A percentile compares a stretch with the other conserved stretches of the same genome.
Conservation (phyloP, 148 eudicot genomes). For the Rhododendron ovatum region DNA sequence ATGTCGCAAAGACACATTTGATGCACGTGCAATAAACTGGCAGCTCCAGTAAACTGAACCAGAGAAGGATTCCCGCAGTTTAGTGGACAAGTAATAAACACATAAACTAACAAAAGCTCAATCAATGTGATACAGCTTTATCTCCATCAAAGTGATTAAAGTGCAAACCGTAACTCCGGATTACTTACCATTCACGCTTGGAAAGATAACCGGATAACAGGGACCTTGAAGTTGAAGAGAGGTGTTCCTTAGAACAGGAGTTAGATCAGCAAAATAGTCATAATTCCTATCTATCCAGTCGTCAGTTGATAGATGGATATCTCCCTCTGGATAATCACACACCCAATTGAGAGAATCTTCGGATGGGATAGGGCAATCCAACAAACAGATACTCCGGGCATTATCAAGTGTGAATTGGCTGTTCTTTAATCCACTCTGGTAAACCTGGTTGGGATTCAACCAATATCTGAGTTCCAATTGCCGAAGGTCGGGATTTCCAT, state of each 20-base stretch:
- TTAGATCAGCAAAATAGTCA: constrained; percentile 85
- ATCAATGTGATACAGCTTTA: neutral
- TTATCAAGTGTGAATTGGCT: constrained; percentile 56
- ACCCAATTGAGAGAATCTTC: constrained; percentile 92
- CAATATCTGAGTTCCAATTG: constrained; percentile 84
- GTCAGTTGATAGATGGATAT: constrained; percentile 56
- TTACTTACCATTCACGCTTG: constrained; percentile 81
- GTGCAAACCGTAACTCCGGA: neutral
- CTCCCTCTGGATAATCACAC: constrained; percentile 97
- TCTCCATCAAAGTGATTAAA: neutral
- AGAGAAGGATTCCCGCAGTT: neutral
- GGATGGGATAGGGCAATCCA: constrained; percentile 92
- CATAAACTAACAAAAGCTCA: neutral
- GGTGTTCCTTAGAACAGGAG: constrained; percentile 82
- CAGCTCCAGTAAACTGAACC: constrained; percentile 88
- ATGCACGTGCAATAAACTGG: constrained; percentile 81
- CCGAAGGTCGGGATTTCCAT: constrained; percentile 64
- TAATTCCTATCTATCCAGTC: constrained; percentile 91
- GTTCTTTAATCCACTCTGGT: constrained; percentile 67
- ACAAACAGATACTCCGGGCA: constrained; percentile 84
- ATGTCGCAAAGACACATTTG: constrained; percentile 73
- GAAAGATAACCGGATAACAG: constrained; percentile 93
- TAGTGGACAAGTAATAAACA: neutral
- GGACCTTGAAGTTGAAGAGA: constrained; percentile 99
- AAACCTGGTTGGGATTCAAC: constrained; percentile 94